Evolutionary conservation across 352 stramenopile species (phyloP).

Genomic region (Phytophthora agathidicida): DNA sequence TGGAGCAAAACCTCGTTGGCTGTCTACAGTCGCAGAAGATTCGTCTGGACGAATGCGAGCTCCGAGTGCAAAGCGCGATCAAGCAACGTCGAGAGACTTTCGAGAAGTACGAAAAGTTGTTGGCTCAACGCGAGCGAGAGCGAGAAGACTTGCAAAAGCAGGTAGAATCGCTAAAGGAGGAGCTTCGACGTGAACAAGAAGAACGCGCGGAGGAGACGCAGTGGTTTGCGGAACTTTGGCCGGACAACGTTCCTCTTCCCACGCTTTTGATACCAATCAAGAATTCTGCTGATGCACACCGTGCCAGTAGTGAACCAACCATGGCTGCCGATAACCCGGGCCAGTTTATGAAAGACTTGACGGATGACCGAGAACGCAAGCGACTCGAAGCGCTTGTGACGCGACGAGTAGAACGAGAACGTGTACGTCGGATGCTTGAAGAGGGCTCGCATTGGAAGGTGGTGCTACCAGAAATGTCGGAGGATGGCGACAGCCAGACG

Average conservation of each 20-base stretch:
- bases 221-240: constrained; percentile 73
- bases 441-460: constrained; percentile 57
- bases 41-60: constrained; percentile 10
- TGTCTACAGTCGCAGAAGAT: constrained; percentile 12
- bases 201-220: constrained; percentile 66
- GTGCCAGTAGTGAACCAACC: background rate
- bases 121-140: constrained; percentile 5
- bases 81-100: constrained; percentile 4
- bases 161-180: constrained; percentile 22
- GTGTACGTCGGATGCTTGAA: constrained; percentile 47
- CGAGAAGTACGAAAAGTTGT: background rate
- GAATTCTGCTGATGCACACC: constrained; percentile 5
- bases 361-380: constrained; percentile 24
- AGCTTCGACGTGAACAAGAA: constrained; percentile 41
- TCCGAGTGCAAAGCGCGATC: constrained; percentile 13
- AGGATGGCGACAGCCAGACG: constrained; percentile 29
- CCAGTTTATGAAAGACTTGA: constrained; percentile 34
- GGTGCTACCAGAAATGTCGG: constrained; percentile 33
- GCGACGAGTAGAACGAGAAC: constrained; percentile 44
- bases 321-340: background rate
- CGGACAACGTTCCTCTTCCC: constrained; percentile 54
- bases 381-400: constrained; percentile 48
- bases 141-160: constrained; percentile 11
- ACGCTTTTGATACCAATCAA: constrained; percentile 59
- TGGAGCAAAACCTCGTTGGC: constrained; percentile 15